Evolutionary conservation across 305 asterid genomes (phyloP).

Genomic region (Fraxinus floribunda): DNA sequence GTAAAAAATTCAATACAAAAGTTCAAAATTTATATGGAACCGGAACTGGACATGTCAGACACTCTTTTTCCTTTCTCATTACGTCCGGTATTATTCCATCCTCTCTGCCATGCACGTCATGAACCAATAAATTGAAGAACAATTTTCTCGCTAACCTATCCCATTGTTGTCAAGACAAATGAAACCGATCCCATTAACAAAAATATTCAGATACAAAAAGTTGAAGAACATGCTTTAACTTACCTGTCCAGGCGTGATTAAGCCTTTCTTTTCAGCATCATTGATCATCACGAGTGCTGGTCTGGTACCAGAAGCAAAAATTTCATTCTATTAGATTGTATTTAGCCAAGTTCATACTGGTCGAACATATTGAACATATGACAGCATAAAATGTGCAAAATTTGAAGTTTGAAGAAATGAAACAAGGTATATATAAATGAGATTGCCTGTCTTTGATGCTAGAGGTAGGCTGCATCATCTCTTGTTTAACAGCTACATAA

Average conservation of each 20-base stretch:
- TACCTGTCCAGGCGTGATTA: conserved; percentile 84
- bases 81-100: too few species aligned
- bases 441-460: conserved; percentile 90
- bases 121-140: too few species aligned
- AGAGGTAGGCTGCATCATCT: conserved; percentile 93
- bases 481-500: conserved; percentile 84
- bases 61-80: too few species aligned
- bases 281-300: conserved; percentile 81
- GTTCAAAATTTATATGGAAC: neutral
- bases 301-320: conserved; percentile 29
- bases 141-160: too few species aligned
- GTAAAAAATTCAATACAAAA: conserved; percentile 42
- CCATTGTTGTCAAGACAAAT: too few species aligned
- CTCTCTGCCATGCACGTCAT: too few species aligned
- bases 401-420: neutral
- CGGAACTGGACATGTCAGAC: neutral
- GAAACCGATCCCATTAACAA: too few species aligned
- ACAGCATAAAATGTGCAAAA: neutral
- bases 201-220: too few species aligned
- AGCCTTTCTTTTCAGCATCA: conserved; percentile 83
- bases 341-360: neutral
- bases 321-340: neutral
- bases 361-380: neutral
- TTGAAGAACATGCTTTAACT: neutral
- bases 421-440: neutral